Base-by-base conservation (phyloP, 2,329 filamentous ascomycete species). In the Ophiostoma sp. region DNA sequence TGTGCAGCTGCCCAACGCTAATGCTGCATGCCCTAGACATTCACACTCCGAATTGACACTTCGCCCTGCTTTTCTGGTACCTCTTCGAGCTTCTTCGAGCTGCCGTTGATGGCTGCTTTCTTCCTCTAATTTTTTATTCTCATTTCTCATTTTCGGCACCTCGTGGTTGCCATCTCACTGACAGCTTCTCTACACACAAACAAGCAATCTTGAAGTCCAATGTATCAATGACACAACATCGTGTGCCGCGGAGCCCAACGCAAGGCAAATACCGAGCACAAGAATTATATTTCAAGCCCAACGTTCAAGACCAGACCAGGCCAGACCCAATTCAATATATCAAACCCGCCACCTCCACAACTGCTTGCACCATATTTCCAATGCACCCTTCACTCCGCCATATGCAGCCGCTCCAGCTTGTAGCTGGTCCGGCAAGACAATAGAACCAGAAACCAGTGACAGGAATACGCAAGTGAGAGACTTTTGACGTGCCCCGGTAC, bases 1-100 rank as follows among this genome's bases (percentile, higher is more conserved):
- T 22, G 64, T 69, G 70, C 52, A 72, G 64, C 61, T 72, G 70
- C 70, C 71, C 72, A 73, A 73, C 72, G 72, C 72, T 73, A 73
- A 55, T 63, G 72, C 55, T 28, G 69, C 69, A 61, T 39, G 71
- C 19, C 39, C 31, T 42, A 17, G 33, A 55, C 22, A 17, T 9
- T 8, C 7, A n/a, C 31, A 61, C 31, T n/a, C 31, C 31, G 17
- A 39, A 31, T 22, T 22, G 17, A 36, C 57, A 61, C 15, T 19
- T 42, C 55, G 64, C 71, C 71, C 33, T 57, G 36, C 22, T 50
- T 45, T 66, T 33, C 22, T 48, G 11, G 57, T 5, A 39, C 39
- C 57, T 19, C 31, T 71, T 39, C 55, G 19, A 39, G 33, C 45
- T 66, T 50, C 19, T 0, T 1, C 45, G 15, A 28, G 25, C n/a